Percentiles rank a stretch among this genome's conserved stretches.
phyloP scores from a whole-genome alignment of 2,329 filamentous ascomycete species.

The Colletotrichum coccodes region DNA sequence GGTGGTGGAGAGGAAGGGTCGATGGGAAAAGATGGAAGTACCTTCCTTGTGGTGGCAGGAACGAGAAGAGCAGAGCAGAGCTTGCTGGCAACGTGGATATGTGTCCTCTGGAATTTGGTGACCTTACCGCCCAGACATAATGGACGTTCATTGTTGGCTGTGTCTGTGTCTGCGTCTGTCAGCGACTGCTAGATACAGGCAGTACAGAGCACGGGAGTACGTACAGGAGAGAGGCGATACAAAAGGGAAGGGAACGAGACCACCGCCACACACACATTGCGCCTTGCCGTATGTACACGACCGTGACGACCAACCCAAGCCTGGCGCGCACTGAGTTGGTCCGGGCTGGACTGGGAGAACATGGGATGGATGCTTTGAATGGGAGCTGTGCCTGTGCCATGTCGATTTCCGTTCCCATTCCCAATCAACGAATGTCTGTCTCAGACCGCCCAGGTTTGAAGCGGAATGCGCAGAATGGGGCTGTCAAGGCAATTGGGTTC shows the following conservation, averaged over 20 bases:
- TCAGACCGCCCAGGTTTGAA: slow-evolving; percentile 19
- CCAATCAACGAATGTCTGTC: slow-evolving; percentile 12
- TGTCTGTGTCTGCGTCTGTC: neutral
- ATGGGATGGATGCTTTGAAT: neutral
- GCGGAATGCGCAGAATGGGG: slow-evolving; percentile 18
- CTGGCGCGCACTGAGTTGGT: slow-evolving; percentile 15
- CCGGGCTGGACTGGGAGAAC: slow-evolving; percentile 7
- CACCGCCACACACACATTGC: slow-evolving; percentile 1
- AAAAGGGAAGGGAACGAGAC: neutral
- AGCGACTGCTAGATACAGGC: neutral
- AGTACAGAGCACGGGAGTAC: too few species aligned
- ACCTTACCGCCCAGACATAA: neutral
- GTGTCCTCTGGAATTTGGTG: slow-evolving; percentile 17
- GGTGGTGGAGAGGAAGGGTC: slow-evolving; percentile 11
- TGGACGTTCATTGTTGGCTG: neutral
- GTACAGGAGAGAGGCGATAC: neutral
- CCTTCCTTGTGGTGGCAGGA: slow-evolving; percentile 25
- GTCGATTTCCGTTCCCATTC: neutral
- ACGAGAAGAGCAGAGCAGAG: neutral
- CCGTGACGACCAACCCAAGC: neutral
- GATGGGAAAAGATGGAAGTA: slow-evolving; percentile 5
- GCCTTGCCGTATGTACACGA: neutral
- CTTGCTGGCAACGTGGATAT: slow-evolving; percentile 22
- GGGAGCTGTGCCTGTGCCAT: neutral
- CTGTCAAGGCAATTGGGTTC: slow-evolving; percentile 8